Base-by-base conservation (phyloP, 148 eudicot species). In the Cornus kousa region DNA sequence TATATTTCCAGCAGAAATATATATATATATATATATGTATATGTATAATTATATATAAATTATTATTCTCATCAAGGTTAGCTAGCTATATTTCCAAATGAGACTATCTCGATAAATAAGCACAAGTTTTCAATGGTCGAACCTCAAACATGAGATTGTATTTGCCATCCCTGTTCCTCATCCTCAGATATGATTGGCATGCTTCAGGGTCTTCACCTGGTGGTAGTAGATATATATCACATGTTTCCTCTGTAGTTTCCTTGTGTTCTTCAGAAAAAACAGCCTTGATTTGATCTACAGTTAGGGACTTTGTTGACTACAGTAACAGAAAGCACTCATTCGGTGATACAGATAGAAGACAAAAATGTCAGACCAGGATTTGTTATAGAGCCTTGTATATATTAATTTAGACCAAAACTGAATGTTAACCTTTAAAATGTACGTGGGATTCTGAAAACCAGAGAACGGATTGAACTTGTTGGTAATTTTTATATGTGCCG, bases 121-220 rank as follows among this genome's bases (percentile, higher is more conserved):
- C 67, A 46, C 20, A 67, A 39, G 65, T 53, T 69, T 64, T 17
- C n/a, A 71, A 80, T 64, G 43, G 67, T 50, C 83, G 75, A 76
- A 95, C 99, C 97, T 95, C 97, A 74, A 93, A 95, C 99, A 95
- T 95, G 55, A 95, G 97, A 85, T 87, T 95, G 87, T 95, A 95
- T 69, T 95, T 93, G 23, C 98, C 98, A 88, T 91, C 97, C 84
- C 89, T 88, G 85, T 95, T 95, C 88, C 99, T 90, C 99, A 95
- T 93, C 86, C 99, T 91, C 77, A 95, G 87, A 86, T 95, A 91
- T 32, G 99, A 95, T 82, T 95, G 99, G 80, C 99, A 95, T 53
- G 91, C 97, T 89, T 95, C 97, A 75, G 99, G 97, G 85, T 95
- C 99, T 87, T 95, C 95, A 77, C 97, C 97, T 6, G 99, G 99